Base-by-base conservation (phyloP, 805 yeast genomes). In the Ogataea ganodermae region DNA sequence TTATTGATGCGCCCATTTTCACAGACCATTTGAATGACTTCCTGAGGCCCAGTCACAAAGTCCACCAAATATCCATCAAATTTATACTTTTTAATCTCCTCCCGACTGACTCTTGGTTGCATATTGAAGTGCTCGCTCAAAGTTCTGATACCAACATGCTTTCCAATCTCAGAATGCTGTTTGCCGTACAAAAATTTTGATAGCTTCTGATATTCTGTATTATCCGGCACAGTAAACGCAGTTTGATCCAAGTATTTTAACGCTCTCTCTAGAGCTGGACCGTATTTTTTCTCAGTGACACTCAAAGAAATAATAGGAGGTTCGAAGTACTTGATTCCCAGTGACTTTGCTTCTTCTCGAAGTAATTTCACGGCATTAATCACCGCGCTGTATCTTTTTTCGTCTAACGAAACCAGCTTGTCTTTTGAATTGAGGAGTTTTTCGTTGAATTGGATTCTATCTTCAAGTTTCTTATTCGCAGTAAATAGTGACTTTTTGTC, bases 21-120 rank as follows among this genome's bases (percentile, higher is more conserved):
- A 53, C 86, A 81, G 26, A 91, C 72, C 89, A 86, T 89, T 45
- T 75, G 73, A 42, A 89, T 61, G 1, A 92, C 95, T 8, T 78
- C 76, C 5, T 65, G 59, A 1, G 96, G 96, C 0, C 96, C 98
- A 2, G 68, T 65, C 2, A 92, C 59, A 52, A 80, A 80, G 57
- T 94, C 97, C 2, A 77, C 65, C 21, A 90, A 55, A 58, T 80
- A 88, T 1, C 96, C 94, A 46, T 87, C 96, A 63, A 94, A 90
- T 0, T 96, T 96, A 18, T 71, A 64, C 0, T 47, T 28, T 23
- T 52, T 58, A 2, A 89, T 56, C 10, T 38, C 49, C 2, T 48
- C 52, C 13, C 48, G 31, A 1, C 53, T 35, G 23, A 57, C 35
- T 26, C 42, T 37, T 16, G 54, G 56, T 13, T 46, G 36, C 4